Percentiles rank a stretch among this genome's conserved stretches.
Conservation (phyloP, 1,139 yeast species). For the Kazachstania sp. region DNA sequence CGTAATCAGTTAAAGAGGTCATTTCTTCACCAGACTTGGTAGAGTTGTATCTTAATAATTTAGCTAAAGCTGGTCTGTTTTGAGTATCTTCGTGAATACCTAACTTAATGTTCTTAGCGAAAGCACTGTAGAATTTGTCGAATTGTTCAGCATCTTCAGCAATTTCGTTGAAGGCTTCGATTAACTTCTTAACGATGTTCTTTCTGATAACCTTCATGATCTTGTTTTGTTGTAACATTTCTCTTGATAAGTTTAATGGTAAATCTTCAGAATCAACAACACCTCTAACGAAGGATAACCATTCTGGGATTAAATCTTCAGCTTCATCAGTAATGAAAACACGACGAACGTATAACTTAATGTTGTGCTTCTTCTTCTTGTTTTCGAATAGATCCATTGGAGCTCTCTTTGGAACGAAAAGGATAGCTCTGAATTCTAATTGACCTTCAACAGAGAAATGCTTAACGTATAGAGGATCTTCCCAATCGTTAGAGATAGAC, state of each 20-base stretch:
- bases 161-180: conserved; percentile 97
- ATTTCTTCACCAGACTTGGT: conserved; percentile 91
- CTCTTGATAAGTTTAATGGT: conserved; percentile 99
- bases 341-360: conserved; percentile 98
- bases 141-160: conserved; percentile 99
- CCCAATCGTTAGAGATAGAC: conserved; percentile 99
- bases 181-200: conserved; percentile 97
- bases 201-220: conserved; percentile 98
- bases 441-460: conserved; percentile 99
- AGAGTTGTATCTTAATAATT: conserved; percentile 93
- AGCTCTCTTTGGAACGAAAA: conserved; percentile 98
- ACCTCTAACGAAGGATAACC: conserved; percentile 97
- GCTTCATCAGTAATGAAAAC: conserved; percentile 99
- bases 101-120: conserved; percentile 96
- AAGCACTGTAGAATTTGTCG: conserved; percentile 96
- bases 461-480: conserved; percentile 98
- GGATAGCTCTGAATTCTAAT: conserved; percentile 96
- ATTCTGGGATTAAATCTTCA: conserved; percentile 97
- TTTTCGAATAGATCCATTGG: conserved; percentile 96
- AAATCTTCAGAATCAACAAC: conserved; percentile 99
- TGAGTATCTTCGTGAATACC: conserved; percentile 99
- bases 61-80: conserved; percentile 92
- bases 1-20: conserved; percentile 93
- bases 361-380: conserved; percentile 98
- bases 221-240: conserved; percentile 99